Base-by-base conservation (phyloP, 148 eudicot species). In the Amaranthus cruentus region DNA sequence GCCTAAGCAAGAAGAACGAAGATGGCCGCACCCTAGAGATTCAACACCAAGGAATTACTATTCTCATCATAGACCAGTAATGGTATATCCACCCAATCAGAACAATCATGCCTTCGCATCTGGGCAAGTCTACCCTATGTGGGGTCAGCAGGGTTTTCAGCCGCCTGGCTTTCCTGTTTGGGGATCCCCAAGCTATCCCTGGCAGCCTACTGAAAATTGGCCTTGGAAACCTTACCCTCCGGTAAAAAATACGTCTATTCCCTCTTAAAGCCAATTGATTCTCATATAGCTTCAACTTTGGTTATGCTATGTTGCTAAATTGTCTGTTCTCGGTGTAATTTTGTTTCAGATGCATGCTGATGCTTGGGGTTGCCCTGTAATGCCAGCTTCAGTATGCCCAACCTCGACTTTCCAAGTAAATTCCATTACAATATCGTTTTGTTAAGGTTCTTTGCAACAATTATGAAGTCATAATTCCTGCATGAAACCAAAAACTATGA, bases 321-420 rank as follows among this genome's bases (percentile, higher is more conserved):
- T 15, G 14, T 12, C 47, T 14, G 14, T 43, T 43, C 0, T 55
- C 13, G 44, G 51, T 28, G n/a, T 53, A 47, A 47, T 54, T 70
- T 61, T 47, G 11, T 66, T 74, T 71, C 88, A 87, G 97, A 73
- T 89, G 88, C 85, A 86, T 62, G 95, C 95, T 43, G 97, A 91
- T 81, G 87, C 95, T 50, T 89, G 97, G 97, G 95, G 95, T 10
- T 84, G 89, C 78, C 97, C 94, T 2, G 89, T 89, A 72, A 64
- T 86, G 80, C 90, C 88, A 4, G 81, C 84, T 14, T 78, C 83
- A 21, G 74, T 71, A n/a, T 74, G 71, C 71, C 73, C 79, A 54
- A n/a, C 80, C 46, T 53, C 75, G 11, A 68, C 81, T 51, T 83
- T 72, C 72, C 88, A 83, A 75, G 90, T 84, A 77, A 84, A 85